Conservation (phyloP, 2,329 filamentous ascomycete genomes). For the Lasiodiplodia theobromae region DNA sequence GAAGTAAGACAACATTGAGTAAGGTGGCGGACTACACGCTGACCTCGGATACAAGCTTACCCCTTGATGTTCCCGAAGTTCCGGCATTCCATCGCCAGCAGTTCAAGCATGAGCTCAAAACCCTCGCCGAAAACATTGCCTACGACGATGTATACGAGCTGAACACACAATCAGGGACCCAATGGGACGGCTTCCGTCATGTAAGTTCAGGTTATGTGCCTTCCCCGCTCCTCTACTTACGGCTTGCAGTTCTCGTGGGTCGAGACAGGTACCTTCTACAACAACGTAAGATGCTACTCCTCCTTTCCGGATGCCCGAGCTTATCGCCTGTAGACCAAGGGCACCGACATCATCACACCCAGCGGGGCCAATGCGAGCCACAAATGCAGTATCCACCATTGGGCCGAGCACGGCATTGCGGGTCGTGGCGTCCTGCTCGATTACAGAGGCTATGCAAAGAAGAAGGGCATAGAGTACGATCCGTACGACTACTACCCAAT, state of each 20-base stretch:
- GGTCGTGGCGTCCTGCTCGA: constrained; percentile 55
- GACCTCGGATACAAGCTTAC: constrained; percentile 49
- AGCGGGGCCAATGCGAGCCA: constrained; percentile 48
- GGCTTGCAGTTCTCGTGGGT: constrained; percentile 47
- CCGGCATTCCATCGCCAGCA: constrained; percentile 61
- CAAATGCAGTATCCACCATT: constrained; percentile 55
- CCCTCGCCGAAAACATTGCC: constrained; percentile 41
- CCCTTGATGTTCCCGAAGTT: constrained; percentile 59
- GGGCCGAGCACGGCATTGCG: constrained; percentile 54
- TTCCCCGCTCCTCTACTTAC: not conserved
- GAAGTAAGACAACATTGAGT: constrained; percentile 49
- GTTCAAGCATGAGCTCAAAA: constrained; percentile 64
- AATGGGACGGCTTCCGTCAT: constrained; percentile 56
- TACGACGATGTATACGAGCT: constrained; percentile 54
- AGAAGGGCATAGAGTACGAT: constrained; percentile 52
- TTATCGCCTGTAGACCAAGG: constrained; percentile 37
- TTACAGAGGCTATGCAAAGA: constrained; percentile 51
- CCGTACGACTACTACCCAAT: constrained; percentile 52
- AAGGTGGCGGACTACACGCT: not conserved
- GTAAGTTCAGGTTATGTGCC: constrained; percentile 22
- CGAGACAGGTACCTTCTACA: constrained; percentile 51
- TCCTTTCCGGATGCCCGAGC: not conserved
- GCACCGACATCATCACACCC: constrained; percentile 50
- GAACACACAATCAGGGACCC: constrained; percentile 55
- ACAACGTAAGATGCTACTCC: constrained; percentile 37